A percentile compares a stretch with the other conserved stretches of the same genome.
These are phyloP conservation scores for Thuja plicata DNA, from an alignment of 83 land plant genomes.

Conservation along the genomic window DNA sequence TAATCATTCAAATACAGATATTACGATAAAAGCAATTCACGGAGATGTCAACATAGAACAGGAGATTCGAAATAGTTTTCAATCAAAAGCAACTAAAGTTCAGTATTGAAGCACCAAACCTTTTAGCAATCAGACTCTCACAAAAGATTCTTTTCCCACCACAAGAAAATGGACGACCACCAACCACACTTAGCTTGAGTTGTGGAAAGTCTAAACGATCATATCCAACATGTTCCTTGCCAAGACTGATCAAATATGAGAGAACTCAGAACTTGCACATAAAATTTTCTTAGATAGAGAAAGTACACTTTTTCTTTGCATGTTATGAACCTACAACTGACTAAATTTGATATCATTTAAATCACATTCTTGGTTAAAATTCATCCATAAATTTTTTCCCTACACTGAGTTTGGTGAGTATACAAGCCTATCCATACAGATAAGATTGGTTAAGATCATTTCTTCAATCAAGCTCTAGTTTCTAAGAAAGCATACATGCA, in stretches of 20 bases:
- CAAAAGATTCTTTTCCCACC: conserved; percentile 56
- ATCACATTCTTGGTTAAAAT: background rate
- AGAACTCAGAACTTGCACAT: background rate
- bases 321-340: background rate
- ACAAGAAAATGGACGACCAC: conserved; percentile 86
- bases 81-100: background rate
- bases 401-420: background rate
- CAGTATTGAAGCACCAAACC: conserved; percentile 24
- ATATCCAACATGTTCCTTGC: conserved; percentile 78
- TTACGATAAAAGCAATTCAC: background rate
- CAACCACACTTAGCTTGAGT: conserved; percentile 70
- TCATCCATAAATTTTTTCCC: background rate
- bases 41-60: background rate
- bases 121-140: conserved; percentile 29
- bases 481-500: background rate
- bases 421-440: background rate
- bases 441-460: background rate
- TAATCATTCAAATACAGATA: background rate
- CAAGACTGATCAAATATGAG: conserved; percentile 48
- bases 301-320: background rate
- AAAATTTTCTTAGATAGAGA: background rate
- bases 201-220: conserved; percentile 60
- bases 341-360: background rate
- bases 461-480: background rate
- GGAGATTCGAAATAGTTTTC: background rate